These are phyloP conservation scores for Helotiales sp. DNA, from an alignment of 2,329 filamentous ascomycete genomes.

Conservation along the genomic window DNA sequence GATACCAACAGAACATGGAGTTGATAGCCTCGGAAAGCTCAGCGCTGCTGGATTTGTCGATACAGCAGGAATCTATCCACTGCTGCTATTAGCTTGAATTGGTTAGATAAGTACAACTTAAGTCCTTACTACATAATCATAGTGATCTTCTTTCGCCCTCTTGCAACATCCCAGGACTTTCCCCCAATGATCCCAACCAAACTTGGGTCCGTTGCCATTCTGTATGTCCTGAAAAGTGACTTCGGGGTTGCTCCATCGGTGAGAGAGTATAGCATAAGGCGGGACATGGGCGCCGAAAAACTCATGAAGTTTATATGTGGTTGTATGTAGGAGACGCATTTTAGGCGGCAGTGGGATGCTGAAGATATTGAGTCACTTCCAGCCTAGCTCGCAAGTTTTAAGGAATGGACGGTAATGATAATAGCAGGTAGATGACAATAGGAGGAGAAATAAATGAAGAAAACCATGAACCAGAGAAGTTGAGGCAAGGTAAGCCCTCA, in stretches of 20 bases:
- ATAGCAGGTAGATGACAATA: no score
- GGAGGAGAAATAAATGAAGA: no score
- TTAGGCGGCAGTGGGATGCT: no score
- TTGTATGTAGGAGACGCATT: constrained; percentile 4
- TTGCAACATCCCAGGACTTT: background rate
- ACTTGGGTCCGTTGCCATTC: background rate
- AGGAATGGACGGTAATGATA: no score
- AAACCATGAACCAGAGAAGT: no score
- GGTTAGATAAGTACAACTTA: background rate
- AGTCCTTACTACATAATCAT: background rate
- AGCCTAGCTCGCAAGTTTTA: no score
- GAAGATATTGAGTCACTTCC: no score
- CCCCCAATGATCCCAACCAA: background rate
- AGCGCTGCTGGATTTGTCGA: constrained; percentile 14
- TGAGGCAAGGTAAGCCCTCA: no score
- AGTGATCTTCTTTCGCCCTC: background rate
- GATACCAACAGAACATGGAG: constrained; percentile 17
- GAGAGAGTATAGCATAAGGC: constrained; percentile 18
- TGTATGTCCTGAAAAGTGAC: background rate
- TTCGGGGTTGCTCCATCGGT: constrained; percentile 9
- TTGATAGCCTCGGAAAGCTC: constrained; percentile 13
- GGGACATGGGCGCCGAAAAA: constrained; percentile 1
- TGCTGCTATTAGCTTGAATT: background rate
- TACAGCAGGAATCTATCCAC: constrained; percentile 18
- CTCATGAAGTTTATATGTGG: constrained; percentile 1